Base-by-base conservation (phyloP, 2,329 filamentous ascomycete species). In the Beauveria rudraprayagi region DNA sequence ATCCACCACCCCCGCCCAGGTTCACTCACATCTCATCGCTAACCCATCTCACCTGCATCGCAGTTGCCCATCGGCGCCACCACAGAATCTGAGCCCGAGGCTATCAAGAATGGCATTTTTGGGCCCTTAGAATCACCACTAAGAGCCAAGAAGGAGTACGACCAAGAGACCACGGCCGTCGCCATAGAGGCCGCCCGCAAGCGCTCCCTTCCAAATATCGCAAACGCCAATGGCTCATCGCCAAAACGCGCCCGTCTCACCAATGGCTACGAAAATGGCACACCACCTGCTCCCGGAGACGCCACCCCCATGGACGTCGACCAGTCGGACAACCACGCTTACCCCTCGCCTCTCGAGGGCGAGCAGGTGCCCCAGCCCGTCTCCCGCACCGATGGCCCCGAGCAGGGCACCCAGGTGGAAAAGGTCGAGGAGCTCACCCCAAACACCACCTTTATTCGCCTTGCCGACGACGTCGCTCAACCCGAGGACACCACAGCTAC, bases 331-430 rank as follows among this genome's bases (percentile, higher is more conserved):
- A 83, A 83, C 68, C 83, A 87, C 71, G 84, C 84, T 67, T 88
- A 87, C 68, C 85, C 84, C 58, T 87, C 85, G 60, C 84, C 85
- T 60, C 78, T 84, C 22, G 83, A 85, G 69, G 79, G 80, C 63
- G 83, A 85, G 66, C 78, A 79, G 63, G 77, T 76, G 59, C 75
- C 79, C 50, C 81, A 81, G 50, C 80, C 83, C 40, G 73, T 77
- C 26, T 74, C 79, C 46, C 81, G 76, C 67, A 87, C 84, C 62
- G 81, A 84, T 62, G 85, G 85, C 30, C 83, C 84, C 51, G 83
- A 87, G 65, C 80, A 84, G 69, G 84, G 82, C 70, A 87, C 84
- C 10, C 85, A 87, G 70, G 77, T 85, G 55, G 84, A 86, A 60
- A 86, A 86, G 69, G 82, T 85, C 61, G 77, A 82, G 66, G 84